Evolutionary conservation across 345 rosid species (phyloP).

Genomic region (Camelina laxa): DNA sequence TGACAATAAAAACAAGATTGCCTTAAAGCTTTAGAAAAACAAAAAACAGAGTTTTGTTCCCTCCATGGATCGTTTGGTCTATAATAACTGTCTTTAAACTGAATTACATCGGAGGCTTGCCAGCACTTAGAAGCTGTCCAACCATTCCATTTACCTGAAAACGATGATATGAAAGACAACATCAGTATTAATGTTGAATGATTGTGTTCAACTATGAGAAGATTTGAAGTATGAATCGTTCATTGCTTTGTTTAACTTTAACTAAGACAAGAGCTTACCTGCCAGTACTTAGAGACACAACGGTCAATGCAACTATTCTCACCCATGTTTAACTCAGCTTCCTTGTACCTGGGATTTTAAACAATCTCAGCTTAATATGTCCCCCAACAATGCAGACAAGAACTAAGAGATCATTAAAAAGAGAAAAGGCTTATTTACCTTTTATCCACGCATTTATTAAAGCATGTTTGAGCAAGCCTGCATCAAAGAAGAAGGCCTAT

Average conservation of each 20-base stretch:
- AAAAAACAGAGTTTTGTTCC: slow-evolving; percentile 17
- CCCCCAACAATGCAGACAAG: neutral
- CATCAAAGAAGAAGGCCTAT: slow-evolving; percentile 21
- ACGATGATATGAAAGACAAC: slow-evolving; percentile 9
- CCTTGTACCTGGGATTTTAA: slow-evolving; percentile 70
- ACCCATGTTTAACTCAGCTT: slow-evolving; percentile 94
- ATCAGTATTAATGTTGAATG: neutral
- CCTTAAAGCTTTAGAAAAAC: slow-evolving; percentile 10
- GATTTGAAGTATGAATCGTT: neutral
- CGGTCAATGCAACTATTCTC: slow-evolving; percentile 99
- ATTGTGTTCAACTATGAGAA: neutral
- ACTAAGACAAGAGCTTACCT: slow-evolving; percentile 51
- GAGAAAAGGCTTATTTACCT: slow-evolving; percentile 52
- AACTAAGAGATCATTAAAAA: neutral
- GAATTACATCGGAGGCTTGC: slow-evolving; percentile 69
- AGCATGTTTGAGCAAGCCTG: slow-evolving; percentile 95
- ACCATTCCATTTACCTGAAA: slow-evolving; percentile 82
- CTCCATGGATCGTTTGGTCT: slow-evolving; percentile 36
- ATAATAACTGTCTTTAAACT: slow-evolving; percentile 13
- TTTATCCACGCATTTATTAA: slow-evolving; percentile 89
- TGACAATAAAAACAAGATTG: slow-evolving; percentile 32
- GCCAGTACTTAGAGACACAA: slow-evolving; percentile 95
- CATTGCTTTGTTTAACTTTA: neutral
- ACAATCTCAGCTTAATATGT: neutral
- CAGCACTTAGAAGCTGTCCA: slow-evolving; percentile 88